Percentiles rank a stretch among this genome's conserved stretches.
Evolutionary conservation across 2,329 filamentous ascomycete genomes (phyloP).

Genomic region (Scedosporium apiospermum): DNA sequence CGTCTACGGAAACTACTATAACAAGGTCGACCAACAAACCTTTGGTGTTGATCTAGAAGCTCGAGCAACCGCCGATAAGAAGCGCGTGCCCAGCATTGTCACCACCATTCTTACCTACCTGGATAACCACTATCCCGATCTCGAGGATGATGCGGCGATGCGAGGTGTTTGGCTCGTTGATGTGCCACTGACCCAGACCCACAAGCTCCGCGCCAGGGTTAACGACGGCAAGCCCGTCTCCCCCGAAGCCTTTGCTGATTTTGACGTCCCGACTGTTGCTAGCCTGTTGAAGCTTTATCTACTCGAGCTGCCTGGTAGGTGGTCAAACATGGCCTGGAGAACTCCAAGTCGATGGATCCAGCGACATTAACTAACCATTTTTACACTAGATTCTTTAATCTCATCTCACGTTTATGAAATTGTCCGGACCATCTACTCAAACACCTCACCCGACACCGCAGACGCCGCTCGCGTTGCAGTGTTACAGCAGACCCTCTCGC

Average conservation of each 20-base stretch:
- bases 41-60: constrained; percentile 98
- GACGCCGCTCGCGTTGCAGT: constrained; percentile 78
- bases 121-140: constrained; percentile 92
- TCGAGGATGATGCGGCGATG: constrained; percentile 90
- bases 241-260: constrained; percentile 70
- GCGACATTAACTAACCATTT: constrained; percentile 6
- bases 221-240: constrained; percentile 80
- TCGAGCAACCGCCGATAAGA: constrained; percentile 83
- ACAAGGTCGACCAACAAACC: constrained; percentile 92
- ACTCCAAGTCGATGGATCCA: neutral
- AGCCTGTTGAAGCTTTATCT: constrained; percentile 90
- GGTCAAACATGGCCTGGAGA: no score
- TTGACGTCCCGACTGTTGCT: constrained; percentile 89
- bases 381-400: constrained; percentile 76
- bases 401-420: constrained; percentile 99
- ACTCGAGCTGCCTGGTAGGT: constrained; percentile 81
- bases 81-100: constrained; percentile 85
- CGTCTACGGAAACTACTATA: constrained; percentile 98
- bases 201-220: constrained; percentile 71
- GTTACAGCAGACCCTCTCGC: constrained; percentile 89
- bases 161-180: constrained; percentile 91
- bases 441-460: constrained; percentile 64
- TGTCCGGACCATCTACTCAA: constrained; percentile 91
- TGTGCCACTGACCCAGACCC: constrained; percentile 74
- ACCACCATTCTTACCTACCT: constrained; percentile 91